Evolutionary conservation across 2,329 filamentous ascomycete species (phyloP), one percentile per base, ranked within the genome.

Genomic region (Claviceps maximensis): DNA sequence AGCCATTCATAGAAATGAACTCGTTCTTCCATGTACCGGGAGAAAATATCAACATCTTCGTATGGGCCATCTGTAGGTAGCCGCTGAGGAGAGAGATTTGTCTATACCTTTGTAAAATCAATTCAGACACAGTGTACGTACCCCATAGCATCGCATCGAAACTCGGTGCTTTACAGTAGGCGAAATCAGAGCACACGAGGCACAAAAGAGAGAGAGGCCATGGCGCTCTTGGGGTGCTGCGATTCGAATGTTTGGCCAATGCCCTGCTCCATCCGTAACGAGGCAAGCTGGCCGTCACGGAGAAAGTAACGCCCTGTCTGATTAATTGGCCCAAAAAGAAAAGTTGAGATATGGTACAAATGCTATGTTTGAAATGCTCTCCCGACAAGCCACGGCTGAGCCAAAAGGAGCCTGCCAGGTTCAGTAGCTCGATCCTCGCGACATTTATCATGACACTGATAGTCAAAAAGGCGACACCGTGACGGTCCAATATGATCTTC

Each of bases 331-430:
- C 4, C 9, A 50, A 33, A 38, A 10, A n/a, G 7, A 47, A 27
- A 50, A 36, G 31, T 53, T 31, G 21, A 48, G 27, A 12, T 36
- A 49, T 54, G 36, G 31, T 54, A 48, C 49, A 51, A 51, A 31
- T 50, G 52, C 47, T 42, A 44, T 29, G 25, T 29, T 44, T 25
- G 12, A 48, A 17, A 38, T 47, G 53, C 53, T 48, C 49, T 38
- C 36, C 31, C 33, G 31, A 47, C 17, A 36, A 48, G 42, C 42
- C 51, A 40, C 2, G 19, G 38, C 21, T 31, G 38, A 25, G 25
- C 36, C 6, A 42, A 50, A 21, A 40, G 21, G 48, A 41, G 21
- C 53, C 48, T 49, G 27, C 38, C 27, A 25, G 15, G 36, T 33
- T 21, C 21, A 40, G 31, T 17, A 29, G 19, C 36, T 25, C 19